Evolutionary conservation across 2,329 filamentous ascomycete genomes (phyloP).

Genomic region (Neofusicoccum kwambonambiense): DNA sequence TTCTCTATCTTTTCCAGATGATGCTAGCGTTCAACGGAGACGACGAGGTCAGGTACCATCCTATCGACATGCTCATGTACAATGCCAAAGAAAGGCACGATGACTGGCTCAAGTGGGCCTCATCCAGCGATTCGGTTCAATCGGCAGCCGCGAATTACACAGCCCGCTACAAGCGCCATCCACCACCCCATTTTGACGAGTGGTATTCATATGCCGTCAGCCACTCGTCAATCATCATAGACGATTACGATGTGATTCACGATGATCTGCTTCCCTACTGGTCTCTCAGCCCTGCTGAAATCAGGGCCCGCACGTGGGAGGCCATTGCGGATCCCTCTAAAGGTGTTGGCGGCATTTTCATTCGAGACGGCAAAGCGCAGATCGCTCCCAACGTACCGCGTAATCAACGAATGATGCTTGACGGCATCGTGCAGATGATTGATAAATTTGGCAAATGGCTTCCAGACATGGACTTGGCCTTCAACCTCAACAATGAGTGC

Average conservation of each 20-base stretch:
- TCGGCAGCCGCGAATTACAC: slow-evolving; percentile 54
- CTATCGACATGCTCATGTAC: slow-evolving; percentile 56
- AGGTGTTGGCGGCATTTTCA: slow-evolving; percentile 55
- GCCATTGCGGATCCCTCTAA: slow-evolving; percentile 55
- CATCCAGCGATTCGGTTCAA: slow-evolving; percentile 46
- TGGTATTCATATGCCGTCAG: slow-evolving; percentile 59
- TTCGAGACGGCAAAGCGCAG: slow-evolving; percentile 53
- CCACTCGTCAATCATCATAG: slow-evolving; percentile 54
- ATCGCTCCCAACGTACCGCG: slow-evolving; percentile 52
- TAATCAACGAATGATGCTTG: slow-evolving; percentile 60
- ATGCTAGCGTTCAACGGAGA: slow-evolving; percentile 41
- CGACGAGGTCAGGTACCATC: slow-evolving; percentile 45
- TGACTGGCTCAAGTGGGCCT: slow-evolving; percentile 49
- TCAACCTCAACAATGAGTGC: slow-evolving; percentile 62
- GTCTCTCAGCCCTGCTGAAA: slow-evolving; percentile 49
- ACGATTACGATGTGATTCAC: slow-evolving; percentile 61
- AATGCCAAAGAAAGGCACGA: slow-evolving; percentile 49
- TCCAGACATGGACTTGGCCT: slow-evolving; percentile 63
- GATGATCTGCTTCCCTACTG: slow-evolving; percentile 57
- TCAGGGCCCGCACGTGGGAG: slow-evolving; percentile 54
- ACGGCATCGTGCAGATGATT: slow-evolving; percentile 55
- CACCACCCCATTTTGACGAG: slow-evolving; percentile 59
- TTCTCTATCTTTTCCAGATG: slow-evolving; percentile 45
- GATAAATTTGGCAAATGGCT: slow-evolving; percentile 53
- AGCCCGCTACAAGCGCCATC: slow-evolving; percentile 52